These are phyloP conservation scores for Ophidiomyces ophidiicola DNA, from an alignment of 2,329 filamentous ascomycete species.

Conservation along the genomic window DNA sequence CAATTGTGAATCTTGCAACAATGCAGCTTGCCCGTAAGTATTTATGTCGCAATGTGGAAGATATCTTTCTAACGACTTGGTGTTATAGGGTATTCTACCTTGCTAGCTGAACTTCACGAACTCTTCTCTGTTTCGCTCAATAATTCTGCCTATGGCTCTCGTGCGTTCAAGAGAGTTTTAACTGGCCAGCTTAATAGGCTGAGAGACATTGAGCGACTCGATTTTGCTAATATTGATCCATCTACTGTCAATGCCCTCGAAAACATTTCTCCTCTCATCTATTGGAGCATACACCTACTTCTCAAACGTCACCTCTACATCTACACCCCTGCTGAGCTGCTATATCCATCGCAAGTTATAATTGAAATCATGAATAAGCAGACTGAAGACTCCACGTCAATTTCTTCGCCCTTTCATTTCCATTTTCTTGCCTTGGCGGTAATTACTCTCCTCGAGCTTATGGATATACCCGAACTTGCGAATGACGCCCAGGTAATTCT, in stretches of 20 bases:
- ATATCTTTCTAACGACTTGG: constrained; percentile 1
- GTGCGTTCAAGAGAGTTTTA: constrained; percentile 28
- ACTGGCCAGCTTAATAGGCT: constrained; percentile 29
- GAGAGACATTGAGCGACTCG: constrained; percentile 27
- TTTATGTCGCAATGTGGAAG: background rate
- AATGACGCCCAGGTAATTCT: constrained; percentile 34
- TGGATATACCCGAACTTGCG: constrained; percentile 29
- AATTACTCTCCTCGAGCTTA: constrained; percentile 33
- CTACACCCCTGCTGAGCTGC: constrained; percentile 32
- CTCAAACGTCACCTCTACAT: constrained; percentile 34
- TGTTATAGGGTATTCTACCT: constrained; percentile 25
- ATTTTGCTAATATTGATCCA: constrained; percentile 20
- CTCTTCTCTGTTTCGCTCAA: constrained; percentile 25
- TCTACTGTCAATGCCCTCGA: constrained; percentile 23
- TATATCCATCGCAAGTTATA: constrained; percentile 30
- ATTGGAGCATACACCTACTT: constrained; percentile 32
- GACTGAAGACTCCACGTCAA: constrained; percentile 19
- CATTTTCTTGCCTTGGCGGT: constrained; percentile 32
- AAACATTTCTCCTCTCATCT: constrained; percentile 31
- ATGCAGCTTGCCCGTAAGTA: constrained; percentile 30
- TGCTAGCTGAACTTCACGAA: constrained; percentile 25
- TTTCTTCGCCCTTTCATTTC: constrained; percentile 30
- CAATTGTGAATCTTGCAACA: constrained; percentile 26
- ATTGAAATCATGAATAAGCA: constrained; percentile 31
- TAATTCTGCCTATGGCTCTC: constrained; percentile 27